Evolutionary conservation across 148 eudicot species (phyloP), one percentile per base, ranked within the genome.

Genomic region (Silene conica): DNA sequence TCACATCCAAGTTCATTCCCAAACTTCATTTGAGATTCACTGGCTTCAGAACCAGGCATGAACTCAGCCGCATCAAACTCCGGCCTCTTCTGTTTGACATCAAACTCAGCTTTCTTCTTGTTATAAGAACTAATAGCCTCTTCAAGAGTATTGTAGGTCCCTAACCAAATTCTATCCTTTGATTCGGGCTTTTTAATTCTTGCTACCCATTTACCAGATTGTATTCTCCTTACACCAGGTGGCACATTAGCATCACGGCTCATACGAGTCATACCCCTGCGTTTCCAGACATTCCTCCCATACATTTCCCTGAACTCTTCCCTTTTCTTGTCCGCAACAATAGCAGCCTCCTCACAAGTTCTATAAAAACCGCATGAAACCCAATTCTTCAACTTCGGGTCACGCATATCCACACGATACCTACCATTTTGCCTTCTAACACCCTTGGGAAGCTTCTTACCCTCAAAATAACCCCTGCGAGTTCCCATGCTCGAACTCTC

Each of bases 311-410:
- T 3, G 52, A 21, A 45, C 61, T 60, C 68, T 3, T 28, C 66
- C 38, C 16, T 62, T 62, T 11, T 62, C 12, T 26, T 62, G 15
- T 25, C 18, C 18, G 22, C 16, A 4, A 12, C 66, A n/a, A 8
- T 43, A 19, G 10, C 11, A 69, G 67, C 79, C 21, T 56, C 63
- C 61, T 55, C 46, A 18, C n/a, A 18, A 15, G 73, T 28, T 13
- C 6, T 28, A 28, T 25, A 55, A 54, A 6, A 48, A 70, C 62
- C 73, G 23, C 18, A 16, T 23, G 62, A 70, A 54, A 15, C 62
- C 31, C 31, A 1, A 26, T 0, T 7, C 20, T 57, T 71, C 74
- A 34, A 10, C 26, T 9, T 31, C 1, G 63, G 63, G 26, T 71
- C 52, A 46, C 21, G 18, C 9, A 56, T 5, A 4, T 14, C 8